Percentiles rank a stretch among this genome's conserved stretches.
Evolutionary conservation across 768 basidiomycete species (phyloP).

Genomic region (Sistotremastrum niveocremeum): DNA sequence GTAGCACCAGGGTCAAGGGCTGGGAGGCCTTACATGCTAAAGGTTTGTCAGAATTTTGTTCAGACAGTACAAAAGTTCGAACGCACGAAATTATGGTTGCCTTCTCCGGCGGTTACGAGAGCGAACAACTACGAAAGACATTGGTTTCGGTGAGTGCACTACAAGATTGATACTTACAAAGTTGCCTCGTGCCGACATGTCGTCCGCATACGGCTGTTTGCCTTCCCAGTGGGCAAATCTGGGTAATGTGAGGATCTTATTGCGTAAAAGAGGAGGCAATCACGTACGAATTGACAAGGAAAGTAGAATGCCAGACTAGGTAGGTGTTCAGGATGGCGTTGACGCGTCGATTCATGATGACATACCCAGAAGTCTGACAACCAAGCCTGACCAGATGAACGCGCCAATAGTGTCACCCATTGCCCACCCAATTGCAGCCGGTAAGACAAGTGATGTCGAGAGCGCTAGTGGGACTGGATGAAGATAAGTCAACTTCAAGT

Average conservation of each 20-base stretch:
- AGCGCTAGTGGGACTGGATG: conserved; percentile 44
- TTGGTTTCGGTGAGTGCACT: not conserved
- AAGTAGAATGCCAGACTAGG: conserved; percentile 60
- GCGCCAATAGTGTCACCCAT: conserved; percentile 58
- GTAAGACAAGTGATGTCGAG: conserved; percentile 43
- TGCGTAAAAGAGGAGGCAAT: not conserved
- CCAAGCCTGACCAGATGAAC: conserved; percentile 58
- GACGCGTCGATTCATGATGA: conserved; percentile 1
- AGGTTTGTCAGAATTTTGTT: not conserved
- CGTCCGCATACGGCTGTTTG: conserved; percentile 67
- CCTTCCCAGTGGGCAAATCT: conserved; percentile 76
- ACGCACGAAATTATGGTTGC: conserved; percentile 64
- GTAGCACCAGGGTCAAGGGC: not conserved
- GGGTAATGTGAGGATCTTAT: not conserved
- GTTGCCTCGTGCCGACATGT: conserved; percentile 65
- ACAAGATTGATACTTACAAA: conserved; percentile 28
- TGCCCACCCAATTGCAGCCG: conserved; percentile 35
- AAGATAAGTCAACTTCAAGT: too few species aligned
- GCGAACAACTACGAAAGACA: conserved; percentile 38
- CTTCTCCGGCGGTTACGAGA: conserved; percentile 60
- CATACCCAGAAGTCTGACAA: conserved; percentile 48
- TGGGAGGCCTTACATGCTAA: conserved; percentile 31
- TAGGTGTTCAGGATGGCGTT: not conserved
- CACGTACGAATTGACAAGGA: conserved; percentile 55
- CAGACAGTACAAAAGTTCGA: not conserved